A percentile compares a stretch with the other conserved stretches of the same genome.
These are phyloP conservation scores for Alternaria arbusti DNA, from an alignment of 2,329 filamentous ascomycete genomes.

Conservation along the genomic window DNA sequence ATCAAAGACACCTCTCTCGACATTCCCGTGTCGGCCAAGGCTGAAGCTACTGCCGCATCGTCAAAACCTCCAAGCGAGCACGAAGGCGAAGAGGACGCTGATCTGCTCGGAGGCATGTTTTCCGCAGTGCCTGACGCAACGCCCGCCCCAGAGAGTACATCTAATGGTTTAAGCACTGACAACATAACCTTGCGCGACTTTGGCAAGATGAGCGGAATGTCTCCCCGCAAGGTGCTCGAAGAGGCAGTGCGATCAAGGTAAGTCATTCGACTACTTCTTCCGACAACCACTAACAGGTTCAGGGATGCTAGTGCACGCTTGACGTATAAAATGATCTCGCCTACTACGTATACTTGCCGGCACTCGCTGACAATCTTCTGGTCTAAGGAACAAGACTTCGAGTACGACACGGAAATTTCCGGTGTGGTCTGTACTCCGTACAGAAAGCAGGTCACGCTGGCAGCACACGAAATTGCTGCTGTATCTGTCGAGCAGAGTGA, in stretches of 20 bases:
- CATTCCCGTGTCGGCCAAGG: neutral
- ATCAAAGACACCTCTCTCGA: neutral
- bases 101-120: slow-evolving; percentile 65
- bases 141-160: slow-evolving; percentile 46
- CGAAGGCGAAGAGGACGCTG: slow-evolving; percentile 61
- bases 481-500: slow-evolving; percentile 83
- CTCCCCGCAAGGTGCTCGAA: slow-evolving; percentile 77
- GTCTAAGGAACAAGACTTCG: slow-evolving; percentile 72
- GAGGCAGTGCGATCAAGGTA: slow-evolving; percentile 85
- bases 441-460: slow-evolving; percentile 63
- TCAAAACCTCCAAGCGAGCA: slow-evolving; percentile 2
- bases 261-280: slow-evolving; percentile 9
- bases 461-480: slow-evolving; percentile 77
- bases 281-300: neutral
- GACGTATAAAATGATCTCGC: slow-evolving; percentile 72
- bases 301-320: slow-evolving; percentile 76
- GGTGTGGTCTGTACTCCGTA: slow-evolving; percentile 55
- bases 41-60: neutral
- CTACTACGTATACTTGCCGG: slow-evolving; percentile 75
- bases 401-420: slow-evolving; percentile 51
- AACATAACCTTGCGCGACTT: slow-evolving; percentile 78
- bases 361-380: slow-evolving; percentile 78
- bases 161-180: slow-evolving; percentile 45
- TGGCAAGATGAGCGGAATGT: slow-evolving; percentile 79
- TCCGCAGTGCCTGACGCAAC: slow-evolving; percentile 51